A percentile compares a stretch with the other conserved stretches of the same genome.
Evolutionary conservation across 2,329 filamentous ascomycete species (phyloP).

Genomic region (Chalaropsis ovoidea): DNA sequence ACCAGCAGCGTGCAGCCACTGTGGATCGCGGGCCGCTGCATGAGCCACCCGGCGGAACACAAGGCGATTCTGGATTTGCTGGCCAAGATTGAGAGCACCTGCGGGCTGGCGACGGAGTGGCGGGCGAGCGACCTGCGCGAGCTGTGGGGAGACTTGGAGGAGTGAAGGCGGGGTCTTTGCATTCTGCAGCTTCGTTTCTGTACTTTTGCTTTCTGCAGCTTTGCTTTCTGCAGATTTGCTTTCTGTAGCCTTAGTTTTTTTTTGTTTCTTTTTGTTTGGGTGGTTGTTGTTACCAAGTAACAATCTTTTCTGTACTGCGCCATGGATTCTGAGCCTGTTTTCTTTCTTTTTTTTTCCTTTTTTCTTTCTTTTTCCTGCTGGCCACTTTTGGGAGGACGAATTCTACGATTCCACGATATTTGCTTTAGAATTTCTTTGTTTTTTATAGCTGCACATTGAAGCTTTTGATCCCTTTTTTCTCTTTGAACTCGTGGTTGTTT

Average conservation of each 20-base stretch:
- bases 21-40: conserved; percentile 43
- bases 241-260: neutral
- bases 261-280: neutral
- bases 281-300: neutral
- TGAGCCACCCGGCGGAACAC: conserved; percentile 40
- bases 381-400: neutral
- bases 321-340: neutral
- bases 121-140: conserved; percentile 43
- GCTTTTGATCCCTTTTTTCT: neutral
- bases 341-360: neutral
- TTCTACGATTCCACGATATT: conserved; percentile 7
- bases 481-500: neutral
- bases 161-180: conserved; percentile 27
- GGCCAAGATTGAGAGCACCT: conserved; percentile 42
- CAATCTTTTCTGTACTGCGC: neutral
- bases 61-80: conserved; percentile 38
- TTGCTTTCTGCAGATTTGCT: neutral
- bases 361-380: neutral
- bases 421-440: conserved; percentile 11
- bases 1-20: conserved; percentile 46
- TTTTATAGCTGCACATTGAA: neutral
- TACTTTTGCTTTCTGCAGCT: neutral
- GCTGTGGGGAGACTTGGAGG: conserved; percentile 39
- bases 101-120: conserved; percentile 46
- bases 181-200: neutral